Evolutionary conservation across 2,329 filamentous ascomycete genomes (phyloP).

Genomic region (Fusarium protoensiforme): DNA sequence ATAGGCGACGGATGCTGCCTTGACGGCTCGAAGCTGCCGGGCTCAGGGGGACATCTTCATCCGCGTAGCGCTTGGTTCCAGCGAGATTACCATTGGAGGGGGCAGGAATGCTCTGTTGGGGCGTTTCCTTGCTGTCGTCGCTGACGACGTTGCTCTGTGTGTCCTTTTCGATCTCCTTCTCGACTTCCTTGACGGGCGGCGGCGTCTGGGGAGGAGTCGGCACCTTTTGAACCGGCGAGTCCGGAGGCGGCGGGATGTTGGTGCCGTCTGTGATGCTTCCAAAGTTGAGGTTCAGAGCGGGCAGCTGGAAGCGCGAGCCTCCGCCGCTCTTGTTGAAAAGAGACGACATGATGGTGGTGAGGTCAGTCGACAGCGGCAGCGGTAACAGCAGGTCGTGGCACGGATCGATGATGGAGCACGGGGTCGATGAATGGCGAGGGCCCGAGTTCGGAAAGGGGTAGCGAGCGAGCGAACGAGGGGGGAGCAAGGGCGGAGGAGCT

Average conservation of each 20-base stretch:
- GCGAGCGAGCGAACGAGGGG: not conserved
- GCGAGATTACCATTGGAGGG: slow-evolving; percentile 56
- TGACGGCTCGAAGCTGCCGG: slow-evolving; percentile 63
- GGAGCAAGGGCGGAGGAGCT: slow-evolving; percentile 5
- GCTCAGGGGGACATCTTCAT: slow-evolving; percentile 64
- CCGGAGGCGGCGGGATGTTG: slow-evolving; percentile 67
- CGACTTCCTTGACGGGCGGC: slow-evolving; percentile 40
- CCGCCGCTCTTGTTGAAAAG: slow-evolving; percentile 43
- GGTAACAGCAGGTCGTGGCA: slow-evolving; percentile 14
- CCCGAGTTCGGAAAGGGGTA: slow-evolving; percentile 22
- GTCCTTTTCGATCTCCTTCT: slow-evolving; percentile 31
- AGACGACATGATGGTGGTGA: slow-evolving; percentile 46
- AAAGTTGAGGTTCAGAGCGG: slow-evolving; percentile 68
- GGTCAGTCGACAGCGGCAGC: not conserved
- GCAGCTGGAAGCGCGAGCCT: slow-evolving; percentile 64
- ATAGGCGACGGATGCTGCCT: slow-evolving; percentile 67
- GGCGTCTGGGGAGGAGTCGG: slow-evolving; percentile 56
- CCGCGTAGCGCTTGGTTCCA: slow-evolving; percentile 61
- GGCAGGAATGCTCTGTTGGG: slow-evolving; percentile 39
- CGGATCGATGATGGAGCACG: slow-evolving; percentile 23
- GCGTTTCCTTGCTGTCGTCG: slow-evolving; percentile 33
- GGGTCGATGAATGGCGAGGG: slow-evolving; percentile 17
- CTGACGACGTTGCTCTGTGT: slow-evolving; percentile 19
- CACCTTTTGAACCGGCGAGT: slow-evolving; percentile 63
- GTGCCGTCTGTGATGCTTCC: slow-evolving; percentile 70